Percentiles rank a stretch among this genome's conserved stretches.
phyloP scores from a whole-genome alignment of 106 monocot species.

The Acorus gramineus region DNA sequence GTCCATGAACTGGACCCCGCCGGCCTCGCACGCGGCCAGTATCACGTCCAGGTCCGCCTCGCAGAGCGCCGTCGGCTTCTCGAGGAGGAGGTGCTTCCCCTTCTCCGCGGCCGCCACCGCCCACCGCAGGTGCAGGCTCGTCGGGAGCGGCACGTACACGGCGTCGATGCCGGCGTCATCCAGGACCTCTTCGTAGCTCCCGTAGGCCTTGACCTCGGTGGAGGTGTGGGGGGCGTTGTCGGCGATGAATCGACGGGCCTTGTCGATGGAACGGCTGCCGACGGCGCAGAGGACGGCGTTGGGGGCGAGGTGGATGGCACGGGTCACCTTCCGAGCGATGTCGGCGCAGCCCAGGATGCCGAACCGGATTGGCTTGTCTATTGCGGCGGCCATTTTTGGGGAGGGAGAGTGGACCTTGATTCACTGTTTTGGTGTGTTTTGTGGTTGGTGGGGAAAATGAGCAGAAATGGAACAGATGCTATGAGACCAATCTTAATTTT shows the following conservation, averaged over 20 bases:
- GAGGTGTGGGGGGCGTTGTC: conserved; percentile 14
- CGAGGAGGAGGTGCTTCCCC: conserved; percentile 61
- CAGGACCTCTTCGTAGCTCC: conserved; percentile 50
- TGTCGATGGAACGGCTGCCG: conserved; percentile 40
- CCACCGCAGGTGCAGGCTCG: conserved; percentile 55
- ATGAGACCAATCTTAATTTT: no score
- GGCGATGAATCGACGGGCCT: conserved; percentile 40
- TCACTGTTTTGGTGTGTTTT: no score
- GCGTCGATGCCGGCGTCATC: conserved; percentile 56
- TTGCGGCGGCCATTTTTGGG: no score
- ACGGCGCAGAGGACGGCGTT: conserved; percentile 43
- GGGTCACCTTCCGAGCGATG: conserved; percentile 48
- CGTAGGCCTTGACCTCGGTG: conserved; percentile 19
- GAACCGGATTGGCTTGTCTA: conserved; percentile 28
- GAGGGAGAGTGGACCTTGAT: no score
- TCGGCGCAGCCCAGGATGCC: conserved; percentile 65
- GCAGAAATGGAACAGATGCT: no score
- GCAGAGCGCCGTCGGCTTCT: conserved; percentile 58
- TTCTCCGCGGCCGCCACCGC: conserved; percentile 41
- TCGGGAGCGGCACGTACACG: conserved; percentile 67
- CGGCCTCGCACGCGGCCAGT: conserved; percentile 32
- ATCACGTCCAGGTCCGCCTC: conserved; percentile 49
- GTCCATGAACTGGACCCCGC: conserved; percentile 56
- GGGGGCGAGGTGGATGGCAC: conserved; percentile 47
- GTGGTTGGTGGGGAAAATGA: no score